These are phyloP conservation scores for Mycena chlorophos DNA, from an alignment of 768 basidiomycete genomes.

Conservation along the genomic window DNA sequence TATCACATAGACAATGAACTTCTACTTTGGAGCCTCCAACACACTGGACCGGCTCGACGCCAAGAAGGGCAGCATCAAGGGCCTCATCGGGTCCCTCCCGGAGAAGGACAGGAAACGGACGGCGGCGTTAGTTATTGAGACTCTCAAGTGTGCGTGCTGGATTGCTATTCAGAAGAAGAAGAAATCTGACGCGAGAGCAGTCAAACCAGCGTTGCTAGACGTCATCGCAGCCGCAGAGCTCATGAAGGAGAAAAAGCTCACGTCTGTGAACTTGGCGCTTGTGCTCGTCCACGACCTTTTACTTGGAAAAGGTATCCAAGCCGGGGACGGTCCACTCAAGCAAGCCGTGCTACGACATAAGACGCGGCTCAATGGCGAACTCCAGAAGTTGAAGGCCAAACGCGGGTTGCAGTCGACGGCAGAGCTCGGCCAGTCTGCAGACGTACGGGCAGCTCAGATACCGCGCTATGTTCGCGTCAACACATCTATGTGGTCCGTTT, in stretches of 20 bases:
- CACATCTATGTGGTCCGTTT: constrained; percentile 62
- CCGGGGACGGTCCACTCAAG: constrained; percentile 87
- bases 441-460: constrained; percentile 71
- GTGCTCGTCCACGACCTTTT: constrained; percentile 92
- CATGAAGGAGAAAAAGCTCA: constrained; percentile 69
- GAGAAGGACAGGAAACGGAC: constrained; percentile 76
- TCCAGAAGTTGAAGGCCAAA: constrained; percentile 80
- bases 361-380: constrained; percentile 82
- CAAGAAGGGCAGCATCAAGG: constrained; percentile 91
- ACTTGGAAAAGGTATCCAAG: constrained; percentile 81
- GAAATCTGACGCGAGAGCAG: too few relatives aligned
- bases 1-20: constrained; percentile 70
- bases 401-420: constrained; percentile 63
- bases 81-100: constrained; percentile 71
- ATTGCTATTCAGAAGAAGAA: too few relatives aligned
- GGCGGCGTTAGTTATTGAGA: constrained; percentile 89
- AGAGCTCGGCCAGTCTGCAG: constrained; percentile 62
- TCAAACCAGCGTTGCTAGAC: constrained; percentile 72
- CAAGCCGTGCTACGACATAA: constrained; percentile 87
- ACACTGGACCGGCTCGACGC: constrained; percentile 83
- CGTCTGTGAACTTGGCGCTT: constrained; percentile 72
- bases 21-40: constrained; percentile 89
- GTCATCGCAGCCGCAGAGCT: constrained; percentile 70
- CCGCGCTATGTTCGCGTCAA: constrained; percentile 89
- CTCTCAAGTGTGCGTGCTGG: constrained; percentile 91